Evolutionary conservation across 495 filamentous ascomycete genomes (phyloP), one percentile per base, ranked within the genome.

Genomic region (Penicillium paxilli): DNA sequence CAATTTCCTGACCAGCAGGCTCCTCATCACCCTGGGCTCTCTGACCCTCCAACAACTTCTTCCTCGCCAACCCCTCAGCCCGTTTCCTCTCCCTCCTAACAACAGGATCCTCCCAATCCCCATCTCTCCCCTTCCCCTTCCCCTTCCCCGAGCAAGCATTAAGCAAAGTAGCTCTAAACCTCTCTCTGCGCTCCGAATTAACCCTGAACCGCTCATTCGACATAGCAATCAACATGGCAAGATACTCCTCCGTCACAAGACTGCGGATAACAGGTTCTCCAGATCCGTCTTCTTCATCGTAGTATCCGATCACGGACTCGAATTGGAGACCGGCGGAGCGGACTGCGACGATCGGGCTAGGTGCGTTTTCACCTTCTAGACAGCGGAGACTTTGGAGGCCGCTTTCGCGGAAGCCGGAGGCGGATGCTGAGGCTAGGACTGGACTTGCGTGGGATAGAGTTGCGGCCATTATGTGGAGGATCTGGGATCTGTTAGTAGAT

Each of bases 361-460:
- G 70, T 41, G 58, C 65, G 1, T 66, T 58, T 12, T 67, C 62
- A 12, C 47, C 68, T 66, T 65, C 71, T 62, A 77, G 49, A 50
- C 65, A 68, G 49, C 67, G 76, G 38, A 67, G 67, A 57, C 69
- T 68, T 48, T 77, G 71, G 22, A 87, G 69, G n/a, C 93, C 93
- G 49, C 87, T 92, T 73, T 98, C 93, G 40, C 93, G 84, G 64
- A 96, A 96, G 1, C 92, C 93, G 9, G 90, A 85, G 50, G 84
- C 82, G 5, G 94, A 74, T 4, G 87, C 93, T 11, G 88, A 87
- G 11, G 81, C 76, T 25, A 96, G 75, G 6, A 93, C 78, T 7
- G 77, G 64, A 37, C 94, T 86, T 3, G 93, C 91, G 57, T 89
- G 81, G 44, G 81, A 66, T 1, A 84, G 77, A 2, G 86, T 90